Conservation (phyloP, 2,329 filamentous ascomycete species). For the Neonectria hederae region DNA sequence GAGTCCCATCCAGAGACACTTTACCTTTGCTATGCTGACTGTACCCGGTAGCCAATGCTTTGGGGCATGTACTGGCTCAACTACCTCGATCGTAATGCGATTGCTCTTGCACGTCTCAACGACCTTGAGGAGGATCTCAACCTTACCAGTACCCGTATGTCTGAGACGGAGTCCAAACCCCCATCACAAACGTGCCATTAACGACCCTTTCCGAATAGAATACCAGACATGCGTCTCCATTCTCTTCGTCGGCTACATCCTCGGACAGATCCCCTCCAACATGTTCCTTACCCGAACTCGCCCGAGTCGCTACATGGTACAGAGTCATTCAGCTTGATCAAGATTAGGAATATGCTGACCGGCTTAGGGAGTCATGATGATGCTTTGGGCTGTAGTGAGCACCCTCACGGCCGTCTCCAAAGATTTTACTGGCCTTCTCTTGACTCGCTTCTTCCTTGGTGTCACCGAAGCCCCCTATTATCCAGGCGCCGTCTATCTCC, state of each 20-base stretch:
- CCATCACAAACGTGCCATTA: rapidly evolving
- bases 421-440: constrained; percentile 59
- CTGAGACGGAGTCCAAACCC: background rate
- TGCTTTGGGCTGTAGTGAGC: constrained; percentile 59
- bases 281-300: constrained; percentile 56
- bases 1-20: background rate
- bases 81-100: constrained; percentile 58
- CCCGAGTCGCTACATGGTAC: constrained; percentile 53
- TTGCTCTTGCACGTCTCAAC: constrained; percentile 53
- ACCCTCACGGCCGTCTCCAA: constrained; percentile 57
- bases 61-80: constrained; percentile 56
- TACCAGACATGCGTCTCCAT: constrained; percentile 46
- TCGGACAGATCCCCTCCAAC: constrained; percentile 54
- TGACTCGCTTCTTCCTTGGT: constrained; percentile 55
- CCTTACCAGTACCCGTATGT: constrained; percentile 28
- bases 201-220: constrained; percentile 25
- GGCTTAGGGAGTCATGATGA: constrained; percentile 52
- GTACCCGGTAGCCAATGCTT: constrained; percentile 43
- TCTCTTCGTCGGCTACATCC: constrained; percentile 56
- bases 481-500: constrained; percentile 50
- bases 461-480: constrained; percentile 55
- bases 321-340: background rate
- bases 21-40: background rate
- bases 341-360: background rate
- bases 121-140: constrained; percentile 44